phyloP scores from a whole-genome alignment of 2,329 filamentous ascomycete species.

The Pseudocercospora macadamiae region DNA sequence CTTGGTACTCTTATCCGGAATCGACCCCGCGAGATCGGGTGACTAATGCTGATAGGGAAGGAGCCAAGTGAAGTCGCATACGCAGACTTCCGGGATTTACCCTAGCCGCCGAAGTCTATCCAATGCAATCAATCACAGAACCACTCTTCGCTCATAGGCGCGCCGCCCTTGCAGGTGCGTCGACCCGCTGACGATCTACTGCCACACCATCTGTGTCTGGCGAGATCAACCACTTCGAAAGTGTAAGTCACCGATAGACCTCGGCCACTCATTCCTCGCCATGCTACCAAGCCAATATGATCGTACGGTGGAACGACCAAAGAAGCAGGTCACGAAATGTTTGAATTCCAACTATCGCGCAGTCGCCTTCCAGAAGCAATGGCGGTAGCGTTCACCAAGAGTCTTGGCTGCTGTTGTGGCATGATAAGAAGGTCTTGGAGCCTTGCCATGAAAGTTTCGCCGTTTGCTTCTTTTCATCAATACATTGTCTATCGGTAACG shows the following conservation, averaged over 20 bases:
- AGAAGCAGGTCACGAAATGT: not conserved
- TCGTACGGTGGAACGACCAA: not conserved
- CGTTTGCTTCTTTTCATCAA: not conserved
- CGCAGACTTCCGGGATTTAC: not conserved
- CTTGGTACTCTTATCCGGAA: no score
- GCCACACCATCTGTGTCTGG: not conserved
- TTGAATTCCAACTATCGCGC: not conserved
- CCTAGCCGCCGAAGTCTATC: not conserved
- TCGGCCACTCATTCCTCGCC: not conserved
- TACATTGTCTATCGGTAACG: not conserved
- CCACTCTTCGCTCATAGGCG: not conserved
- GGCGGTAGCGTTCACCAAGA: not conserved
- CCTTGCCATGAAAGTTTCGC: not conserved
- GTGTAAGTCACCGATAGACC: not conserved
- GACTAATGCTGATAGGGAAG: not conserved
- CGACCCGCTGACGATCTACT: not conserved
- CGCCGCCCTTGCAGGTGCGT: not conserved
- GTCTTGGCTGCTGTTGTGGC: not conserved
- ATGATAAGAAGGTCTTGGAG: conserved; percentile 4
- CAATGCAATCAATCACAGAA: not conserved
- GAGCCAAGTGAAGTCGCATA: not conserved
- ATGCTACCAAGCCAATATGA: no score
- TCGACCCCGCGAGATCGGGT: no score
- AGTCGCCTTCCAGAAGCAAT: not conserved
- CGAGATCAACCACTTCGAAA: not conserved